phyloP scores from a whole-genome alignment of 768 basidiomycete genomes.

The Mycena amicta region DNA sequence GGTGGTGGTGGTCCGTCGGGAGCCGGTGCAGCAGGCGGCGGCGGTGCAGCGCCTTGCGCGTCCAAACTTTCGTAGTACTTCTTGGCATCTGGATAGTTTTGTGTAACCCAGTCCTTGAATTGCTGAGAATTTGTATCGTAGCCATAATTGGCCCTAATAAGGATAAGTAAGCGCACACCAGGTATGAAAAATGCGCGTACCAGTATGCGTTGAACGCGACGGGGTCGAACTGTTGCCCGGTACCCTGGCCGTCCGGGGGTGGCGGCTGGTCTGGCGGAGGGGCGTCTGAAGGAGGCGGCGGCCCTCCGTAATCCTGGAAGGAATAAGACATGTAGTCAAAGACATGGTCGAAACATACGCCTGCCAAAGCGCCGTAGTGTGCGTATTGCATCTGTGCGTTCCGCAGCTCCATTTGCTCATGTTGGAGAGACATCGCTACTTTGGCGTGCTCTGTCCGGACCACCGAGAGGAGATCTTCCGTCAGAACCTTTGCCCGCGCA shows the following conservation, averaged over 20 bases:
- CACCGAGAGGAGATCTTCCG: slow-evolving; percentile 89
- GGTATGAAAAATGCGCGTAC: slow-evolving; percentile 36
- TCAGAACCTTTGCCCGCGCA: slow-evolving; percentile 81
- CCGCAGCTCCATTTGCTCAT: slow-evolving; percentile 86
- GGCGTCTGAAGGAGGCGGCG: slow-evolving; percentile 25
- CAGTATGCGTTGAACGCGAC: slow-evolving; percentile 66
- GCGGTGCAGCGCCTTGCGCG: not conserved
- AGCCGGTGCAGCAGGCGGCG: slow-evolving; percentile 7
- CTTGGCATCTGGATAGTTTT: slow-evolving; percentile 71
- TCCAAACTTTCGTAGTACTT: slow-evolving; percentile 67
- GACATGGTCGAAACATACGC: slow-evolving; percentile 31
- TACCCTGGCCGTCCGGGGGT: slow-evolving; percentile 35
- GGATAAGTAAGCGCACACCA: not conserved
- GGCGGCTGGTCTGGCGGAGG: slow-evolving; percentile 48
- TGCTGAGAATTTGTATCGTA: slow-evolving; percentile 83
- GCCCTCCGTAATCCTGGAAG: slow-evolving; percentile 17
- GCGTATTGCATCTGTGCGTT: slow-evolving; percentile 83
- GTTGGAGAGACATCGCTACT: slow-evolving; percentile 60
- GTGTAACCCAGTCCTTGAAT: slow-evolving; percentile 81
- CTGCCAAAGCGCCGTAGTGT: slow-evolving; percentile 64
- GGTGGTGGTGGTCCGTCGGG: slow-evolving; percentile 2
- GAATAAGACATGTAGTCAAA: slow-evolving; percentile 1
- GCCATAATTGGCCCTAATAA: slow-evolving; percentile 75
- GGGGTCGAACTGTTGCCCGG: slow-evolving; percentile 43
- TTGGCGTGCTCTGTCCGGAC: slow-evolving; percentile 87